A percentile compares a stretch with the other conserved stretches of the same genome.
These are phyloP conservation scores for Gracilariopsis chorda DNA, from an alignment of 23 red algal genomes.

Conservation along the genomic window DNA sequence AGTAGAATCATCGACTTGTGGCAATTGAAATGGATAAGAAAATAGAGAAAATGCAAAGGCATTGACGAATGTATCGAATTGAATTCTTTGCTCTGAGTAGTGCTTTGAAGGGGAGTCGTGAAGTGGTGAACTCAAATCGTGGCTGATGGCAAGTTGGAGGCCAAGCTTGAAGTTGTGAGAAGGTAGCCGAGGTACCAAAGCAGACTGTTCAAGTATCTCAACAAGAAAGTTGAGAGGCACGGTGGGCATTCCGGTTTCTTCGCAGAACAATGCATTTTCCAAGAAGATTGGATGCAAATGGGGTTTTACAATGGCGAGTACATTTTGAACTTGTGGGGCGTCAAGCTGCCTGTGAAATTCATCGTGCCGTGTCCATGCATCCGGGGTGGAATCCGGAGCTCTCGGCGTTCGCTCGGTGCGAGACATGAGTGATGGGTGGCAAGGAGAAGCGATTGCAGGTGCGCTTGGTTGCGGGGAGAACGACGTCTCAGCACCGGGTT, in stretches of 20 bases:
- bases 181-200: neutral
- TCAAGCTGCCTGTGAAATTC: neutral
- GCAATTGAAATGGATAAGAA: neutral
- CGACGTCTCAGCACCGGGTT: no score
- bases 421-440: no score
- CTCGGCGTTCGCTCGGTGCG: neutral
- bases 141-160: neutral
- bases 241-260: neutral
- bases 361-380: constrained; percentile 6
- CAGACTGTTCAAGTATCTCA: neutral
- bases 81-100: constrained; percentile 17
- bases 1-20: neutral
- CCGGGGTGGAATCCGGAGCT: neutral
- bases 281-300: constrained; percentile 8
- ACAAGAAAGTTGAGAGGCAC: neutral
- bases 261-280: neutral
- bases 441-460: no score
- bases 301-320: neutral
- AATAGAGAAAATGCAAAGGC: constrained; percentile 27
- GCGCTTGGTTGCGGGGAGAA: no score
- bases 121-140: neutral
- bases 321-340: neutral
- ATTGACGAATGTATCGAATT: constrained; percentile 7
- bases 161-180: constrained; percentile 4
- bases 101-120: constrained; percentile 26